A percentile compares a stretch with the other conserved stretches of the same genome.
phyloP scores from a whole-genome alignment of 352 stramenopile species.

The Globisporangium cystogenes region DNA sequence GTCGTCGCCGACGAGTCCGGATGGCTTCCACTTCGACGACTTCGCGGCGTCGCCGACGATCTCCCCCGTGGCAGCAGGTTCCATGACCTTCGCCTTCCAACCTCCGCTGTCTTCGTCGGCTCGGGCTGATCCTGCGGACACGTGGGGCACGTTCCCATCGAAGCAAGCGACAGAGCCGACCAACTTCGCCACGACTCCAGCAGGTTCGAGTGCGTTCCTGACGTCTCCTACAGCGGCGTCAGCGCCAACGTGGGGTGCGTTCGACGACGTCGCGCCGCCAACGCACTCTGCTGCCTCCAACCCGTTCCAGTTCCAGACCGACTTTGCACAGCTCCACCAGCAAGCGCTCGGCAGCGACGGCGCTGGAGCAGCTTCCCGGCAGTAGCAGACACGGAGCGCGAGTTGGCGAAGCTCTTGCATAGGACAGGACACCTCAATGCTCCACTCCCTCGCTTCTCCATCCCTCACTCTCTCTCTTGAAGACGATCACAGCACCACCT shows the following conservation, averaged over 20 bases:
- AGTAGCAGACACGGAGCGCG: too few relatives aligned
- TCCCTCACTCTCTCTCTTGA: not conserved
- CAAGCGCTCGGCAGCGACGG: constrained; percentile 12
- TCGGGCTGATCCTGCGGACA: constrained; percentile 5
- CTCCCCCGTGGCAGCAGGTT: too few relatives aligned
- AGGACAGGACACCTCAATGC: not conserved
- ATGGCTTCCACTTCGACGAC: constrained; percentile 7
- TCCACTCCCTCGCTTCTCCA: not conserved
- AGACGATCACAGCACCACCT: constrained; percentile 13
- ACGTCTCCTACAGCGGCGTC: not conserved
- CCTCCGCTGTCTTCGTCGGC: not conserved
- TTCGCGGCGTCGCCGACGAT: too few relatives aligned
- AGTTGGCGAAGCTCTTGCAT: too few relatives aligned
- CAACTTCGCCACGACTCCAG: constrained; percentile 9
- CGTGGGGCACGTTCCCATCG: constrained; percentile 2
- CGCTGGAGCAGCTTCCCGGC: not conserved
- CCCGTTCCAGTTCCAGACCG: constrained; percentile 12
- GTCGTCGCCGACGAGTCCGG: constrained; percentile 7
- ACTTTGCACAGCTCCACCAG: constrained; percentile 20
- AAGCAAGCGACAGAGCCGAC: not conserved
- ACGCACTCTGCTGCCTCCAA: not conserved
- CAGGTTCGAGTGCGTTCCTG: not conserved
- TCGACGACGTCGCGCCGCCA: constrained; percentile 7
- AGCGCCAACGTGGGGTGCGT: constrained; percentile 5
- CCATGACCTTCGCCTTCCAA: too few relatives aligned